Conservation (phyloP, 2,329 filamentous ascomycete species). For the Sclerotinia borealis region DNA sequence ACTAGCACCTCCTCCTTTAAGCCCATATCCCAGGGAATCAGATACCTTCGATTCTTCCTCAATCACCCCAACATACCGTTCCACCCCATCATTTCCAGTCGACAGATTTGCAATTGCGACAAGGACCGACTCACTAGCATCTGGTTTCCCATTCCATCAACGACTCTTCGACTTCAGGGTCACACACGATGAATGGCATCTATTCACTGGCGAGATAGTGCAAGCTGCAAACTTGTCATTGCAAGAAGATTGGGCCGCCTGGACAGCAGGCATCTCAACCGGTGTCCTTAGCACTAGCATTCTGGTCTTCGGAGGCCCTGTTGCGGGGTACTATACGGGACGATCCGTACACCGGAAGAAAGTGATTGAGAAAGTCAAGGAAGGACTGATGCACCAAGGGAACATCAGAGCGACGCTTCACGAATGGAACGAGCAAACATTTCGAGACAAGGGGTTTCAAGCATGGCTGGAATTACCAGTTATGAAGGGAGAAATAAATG, state of each 20-base stretch:
- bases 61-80: neutral
- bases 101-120: slow-evolving; percentile 20
- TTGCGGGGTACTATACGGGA: slow-evolving; percentile 22
- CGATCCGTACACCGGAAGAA: slow-evolving; percentile 22
- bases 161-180: slow-evolving; percentile 18
- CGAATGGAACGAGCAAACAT: slow-evolving; percentile 21
- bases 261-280: slow-evolving; percentile 23
- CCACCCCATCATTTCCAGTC: neutral
- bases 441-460: slow-evolving; percentile 20
- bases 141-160: slow-evolving; percentile 25
- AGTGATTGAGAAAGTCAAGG: slow-evolving; percentile 21
- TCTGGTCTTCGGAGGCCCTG: slow-evolving; percentile 21
- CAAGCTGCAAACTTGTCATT: slow-evolving; percentile 21
- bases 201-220: slow-evolving; percentile 24
- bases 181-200: slow-evolving; percentile 25
- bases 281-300: slow-evolving; percentile 19
- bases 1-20: neutral
- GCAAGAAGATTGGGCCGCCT: slow-evolving; percentile 21
- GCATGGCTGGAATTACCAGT: slow-evolving; percentile 25
- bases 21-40: neutral
- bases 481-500: slow-evolving; percentile 12
- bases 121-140: slow-evolving; percentile 22
- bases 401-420: slow-evolving; percentile 18
- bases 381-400: slow-evolving; percentile 21
- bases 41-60: neutral